Conservation (phyloP, 1,284 basidiomycete genomes). For the Inonotus obliquus region DNA sequence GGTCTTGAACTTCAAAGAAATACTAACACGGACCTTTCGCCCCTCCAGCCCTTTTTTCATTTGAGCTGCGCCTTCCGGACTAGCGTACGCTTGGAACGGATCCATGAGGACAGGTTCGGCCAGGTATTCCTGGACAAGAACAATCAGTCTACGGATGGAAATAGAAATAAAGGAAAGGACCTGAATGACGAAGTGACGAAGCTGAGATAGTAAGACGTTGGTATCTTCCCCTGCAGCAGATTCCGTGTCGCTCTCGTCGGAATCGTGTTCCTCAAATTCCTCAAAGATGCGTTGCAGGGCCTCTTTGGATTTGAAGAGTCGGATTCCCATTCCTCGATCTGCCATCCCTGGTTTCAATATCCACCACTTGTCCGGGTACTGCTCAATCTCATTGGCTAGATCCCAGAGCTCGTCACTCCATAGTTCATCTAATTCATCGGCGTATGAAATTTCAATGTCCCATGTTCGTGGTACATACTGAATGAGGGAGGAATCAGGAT, state of each 20-base stretch:
- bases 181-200: constrained; percentile 97
- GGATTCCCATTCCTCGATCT: constrained; percentile 92
- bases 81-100: constrained; percentile 43
- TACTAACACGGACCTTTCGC: constrained; percentile 54
- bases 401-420: constrained; percentile 94
- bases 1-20: constrained; percentile 16
- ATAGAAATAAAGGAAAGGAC: constrained; percentile 37
- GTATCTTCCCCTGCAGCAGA: constrained; percentile 34
- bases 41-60: constrained; percentile 38
- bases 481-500: constrained; percentile 50
- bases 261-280: constrained; percentile 68
- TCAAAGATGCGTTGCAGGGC: constrained; percentile 77
- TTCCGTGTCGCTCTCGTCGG: constrained; percentile 33
- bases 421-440: constrained; percentile 94
- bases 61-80: constrained; percentile 21
- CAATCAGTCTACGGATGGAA: constrained; percentile 1
- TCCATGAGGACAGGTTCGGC: constrained; percentile 73
- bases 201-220: constrained; percentile 76
- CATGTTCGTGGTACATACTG: constrained; percentile 74
- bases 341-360: constrained; percentile 98
- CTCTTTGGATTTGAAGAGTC: constrained; percentile 82
- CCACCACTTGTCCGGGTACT: constrained; percentile 63
- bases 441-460: constrained; percentile 86
- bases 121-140: constrained; percentile 71
- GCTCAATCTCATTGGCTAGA: constrained; percentile 60